Evolutionary conservation across 257 asterid genomes (phyloP).

Genomic region (Solanum okadae): DNA sequence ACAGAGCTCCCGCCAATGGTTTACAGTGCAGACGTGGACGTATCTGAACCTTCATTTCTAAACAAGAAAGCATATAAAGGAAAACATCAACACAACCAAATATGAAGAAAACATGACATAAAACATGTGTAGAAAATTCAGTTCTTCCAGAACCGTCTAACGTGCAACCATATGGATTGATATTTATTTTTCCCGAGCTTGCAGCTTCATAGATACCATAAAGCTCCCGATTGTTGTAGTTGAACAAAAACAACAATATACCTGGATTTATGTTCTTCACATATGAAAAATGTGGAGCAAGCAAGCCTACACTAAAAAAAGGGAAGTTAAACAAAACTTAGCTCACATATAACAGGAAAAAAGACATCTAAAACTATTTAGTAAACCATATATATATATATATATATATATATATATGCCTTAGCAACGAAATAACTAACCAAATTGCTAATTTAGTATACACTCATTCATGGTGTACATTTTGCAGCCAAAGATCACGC

Average conservation of each 20-base stretch:
- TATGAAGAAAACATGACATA: neutral
- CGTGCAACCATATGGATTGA: slow-evolving; percentile 89
- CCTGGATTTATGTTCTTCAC: too few relatives aligned
- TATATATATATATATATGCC: too few relatives aligned
- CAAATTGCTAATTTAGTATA: slow-evolving; percentile 18
- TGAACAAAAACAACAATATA: slow-evolving; percentile 68
- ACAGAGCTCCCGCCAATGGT: slow-evolving; percentile 41
- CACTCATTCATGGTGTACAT: slow-evolving; percentile 21
- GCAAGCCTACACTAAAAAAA: too few relatives aligned
- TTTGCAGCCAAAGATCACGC: slow-evolving; percentile 35
- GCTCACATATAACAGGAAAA: too few relatives aligned
- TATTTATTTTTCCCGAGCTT: slow-evolving; percentile 55
- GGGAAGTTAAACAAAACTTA: too few relatives aligned
- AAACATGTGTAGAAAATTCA: slow-evolving; percentile 75
- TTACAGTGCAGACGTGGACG: slow-evolving; percentile 40
- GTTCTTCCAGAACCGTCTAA: slow-evolving; percentile 55
- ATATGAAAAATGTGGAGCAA: too few relatives aligned
- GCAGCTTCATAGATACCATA: slow-evolving; percentile 80
- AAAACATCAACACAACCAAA: neutral
- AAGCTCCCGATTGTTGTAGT: slow-evolving; percentile 49
- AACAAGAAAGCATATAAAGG: neutral
- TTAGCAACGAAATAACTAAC: neutral
- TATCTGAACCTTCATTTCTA: slow-evolving; percentile 42
- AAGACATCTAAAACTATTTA: too few relatives aligned
- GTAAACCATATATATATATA: too few relatives aligned